Conservation (phyloP, 495 filamentous ascomycete genomes). For the Penicillium samsonianum region DNA sequence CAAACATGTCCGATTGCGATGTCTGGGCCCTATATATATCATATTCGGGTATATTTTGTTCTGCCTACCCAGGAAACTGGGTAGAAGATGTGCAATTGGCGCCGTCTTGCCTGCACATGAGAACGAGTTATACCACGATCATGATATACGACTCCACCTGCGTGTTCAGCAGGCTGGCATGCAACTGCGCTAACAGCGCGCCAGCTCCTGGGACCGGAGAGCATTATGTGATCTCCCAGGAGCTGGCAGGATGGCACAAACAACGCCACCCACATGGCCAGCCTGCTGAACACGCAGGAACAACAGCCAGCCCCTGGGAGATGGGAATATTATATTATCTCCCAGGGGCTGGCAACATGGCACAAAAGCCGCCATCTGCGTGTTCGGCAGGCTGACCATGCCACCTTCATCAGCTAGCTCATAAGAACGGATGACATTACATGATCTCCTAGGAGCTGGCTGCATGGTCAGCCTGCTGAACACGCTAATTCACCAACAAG, state of each 20-base stretch:
- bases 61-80: neutral
- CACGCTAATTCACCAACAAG: neutral
- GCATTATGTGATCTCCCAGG: neutral
- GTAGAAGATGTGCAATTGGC: neutral
- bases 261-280: neutral
- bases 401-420: neutral
- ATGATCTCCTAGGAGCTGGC: neutral
- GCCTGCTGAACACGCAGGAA: neutral
- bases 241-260: neutral
- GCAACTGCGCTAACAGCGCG: neutral
- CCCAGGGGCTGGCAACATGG: neutral
- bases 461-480: neutral
- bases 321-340: neutral
- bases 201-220: neutral
- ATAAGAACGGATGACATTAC: neutral
- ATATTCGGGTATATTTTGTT: neutral
- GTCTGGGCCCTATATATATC: neutral
- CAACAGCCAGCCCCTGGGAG: neutral
- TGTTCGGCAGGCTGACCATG: neutral
- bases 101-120: no score
- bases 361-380: neutral
- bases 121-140: neutral
- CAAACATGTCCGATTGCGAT: neutral
- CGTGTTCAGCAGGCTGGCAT: neutral
- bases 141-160: neutral